phyloP scores from a whole-genome alignment of 2,329 filamentous ascomycete genomes.

The Alternaria postmessia region DNA sequence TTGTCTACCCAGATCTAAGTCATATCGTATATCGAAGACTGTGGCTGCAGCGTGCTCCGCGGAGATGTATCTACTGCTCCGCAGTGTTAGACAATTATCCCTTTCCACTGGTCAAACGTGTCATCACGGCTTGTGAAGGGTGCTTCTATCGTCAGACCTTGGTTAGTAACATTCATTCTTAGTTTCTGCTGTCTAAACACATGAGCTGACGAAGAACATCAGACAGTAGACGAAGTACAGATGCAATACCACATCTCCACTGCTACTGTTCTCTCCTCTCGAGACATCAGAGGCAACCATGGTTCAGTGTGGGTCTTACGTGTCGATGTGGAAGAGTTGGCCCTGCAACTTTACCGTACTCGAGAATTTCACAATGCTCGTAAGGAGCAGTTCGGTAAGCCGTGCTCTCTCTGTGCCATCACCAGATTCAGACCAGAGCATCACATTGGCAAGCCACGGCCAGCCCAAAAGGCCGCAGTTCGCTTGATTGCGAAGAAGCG shows the following conservation, averaged over 20 bases:
- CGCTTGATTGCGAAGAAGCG: slow-evolving; percentile 3
- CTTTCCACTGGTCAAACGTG: slow-evolving; percentile 24
- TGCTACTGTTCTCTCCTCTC: slow-evolving; percentile 21
- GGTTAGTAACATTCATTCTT: slow-evolving; percentile 19
- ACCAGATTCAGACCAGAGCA: slow-evolving; percentile 15
- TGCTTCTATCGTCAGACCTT: slow-evolving; percentile 44
- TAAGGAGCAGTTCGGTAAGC: slow-evolving; percentile 31
- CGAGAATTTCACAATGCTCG: slow-evolving; percentile 38
- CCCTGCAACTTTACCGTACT: slow-evolving; percentile 40
- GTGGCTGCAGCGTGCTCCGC: slow-evolving; percentile 42
- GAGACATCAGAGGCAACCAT: slow-evolving; percentile 25
- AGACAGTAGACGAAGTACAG: slow-evolving; percentile 40
- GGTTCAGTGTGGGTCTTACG: slow-evolving; percentile 37
- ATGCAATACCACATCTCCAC: slow-evolving; percentile 39
- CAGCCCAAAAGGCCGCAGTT: neutral
- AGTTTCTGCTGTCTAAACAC: neutral
- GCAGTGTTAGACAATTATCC: slow-evolving; percentile 36
- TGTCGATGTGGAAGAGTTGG: slow-evolving; percentile 42
- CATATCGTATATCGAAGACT: slow-evolving; percentile 40
- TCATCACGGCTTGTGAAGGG: slow-evolving; percentile 33
- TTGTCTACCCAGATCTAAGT: slow-evolving; percentile 38
- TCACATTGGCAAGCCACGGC: neutral
- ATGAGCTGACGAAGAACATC: slow-evolving; percentile 2
- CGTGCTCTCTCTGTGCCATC: slow-evolving; percentile 35
- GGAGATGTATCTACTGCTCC: slow-evolving; percentile 40